Conservation (phyloP, 2,329 filamentous ascomycete genomes). For the Epichloe typhina region DNA sequence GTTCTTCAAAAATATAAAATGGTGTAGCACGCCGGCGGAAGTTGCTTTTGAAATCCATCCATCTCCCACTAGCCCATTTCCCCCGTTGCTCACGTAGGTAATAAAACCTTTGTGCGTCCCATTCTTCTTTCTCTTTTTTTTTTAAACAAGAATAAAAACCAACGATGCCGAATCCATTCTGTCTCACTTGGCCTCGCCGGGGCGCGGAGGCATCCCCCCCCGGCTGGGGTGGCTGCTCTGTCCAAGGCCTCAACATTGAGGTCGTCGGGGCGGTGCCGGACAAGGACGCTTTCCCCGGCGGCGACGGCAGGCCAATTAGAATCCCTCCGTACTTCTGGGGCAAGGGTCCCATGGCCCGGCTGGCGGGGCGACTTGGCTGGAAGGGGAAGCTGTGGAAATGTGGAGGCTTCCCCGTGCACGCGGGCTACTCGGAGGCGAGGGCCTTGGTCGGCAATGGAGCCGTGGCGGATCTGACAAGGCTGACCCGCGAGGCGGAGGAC, state of each 20-base stretch:
- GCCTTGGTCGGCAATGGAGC: conserved; percentile 5
- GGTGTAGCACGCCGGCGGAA: no score
- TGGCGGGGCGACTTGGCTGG: background rate
- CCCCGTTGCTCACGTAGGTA: no score
- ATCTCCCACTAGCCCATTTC: no score
- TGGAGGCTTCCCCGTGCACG: background rate
- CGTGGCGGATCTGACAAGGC: conserved; percentile 6
- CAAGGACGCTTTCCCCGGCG: background rate
- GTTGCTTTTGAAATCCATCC: no score
- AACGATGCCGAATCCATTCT: conserved; percentile 5
- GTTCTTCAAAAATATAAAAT: no score
- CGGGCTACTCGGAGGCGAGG: conserved; percentile 10
- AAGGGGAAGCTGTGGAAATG: background rate
- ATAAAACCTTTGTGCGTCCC: no score
- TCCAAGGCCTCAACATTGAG: conserved; percentile 7
- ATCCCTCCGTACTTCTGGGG: conserved; percentile 9
- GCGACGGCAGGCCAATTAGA: background rate
- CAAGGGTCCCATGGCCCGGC: conserved; percentile 2
- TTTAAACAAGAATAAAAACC: background rate
- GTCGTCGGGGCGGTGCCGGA: conserved; percentile 3
- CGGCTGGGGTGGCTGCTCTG: conserved; percentile 8
- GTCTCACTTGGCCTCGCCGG: background rate
- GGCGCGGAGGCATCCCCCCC: background rate
- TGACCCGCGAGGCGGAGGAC: conserved; percentile 7
- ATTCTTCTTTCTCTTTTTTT: background rate